These are phyloP conservation scores for Entelexis paramagnoliae DNA, from an alignment of 1,139 yeast species.

Conservation along the genomic window DNA sequence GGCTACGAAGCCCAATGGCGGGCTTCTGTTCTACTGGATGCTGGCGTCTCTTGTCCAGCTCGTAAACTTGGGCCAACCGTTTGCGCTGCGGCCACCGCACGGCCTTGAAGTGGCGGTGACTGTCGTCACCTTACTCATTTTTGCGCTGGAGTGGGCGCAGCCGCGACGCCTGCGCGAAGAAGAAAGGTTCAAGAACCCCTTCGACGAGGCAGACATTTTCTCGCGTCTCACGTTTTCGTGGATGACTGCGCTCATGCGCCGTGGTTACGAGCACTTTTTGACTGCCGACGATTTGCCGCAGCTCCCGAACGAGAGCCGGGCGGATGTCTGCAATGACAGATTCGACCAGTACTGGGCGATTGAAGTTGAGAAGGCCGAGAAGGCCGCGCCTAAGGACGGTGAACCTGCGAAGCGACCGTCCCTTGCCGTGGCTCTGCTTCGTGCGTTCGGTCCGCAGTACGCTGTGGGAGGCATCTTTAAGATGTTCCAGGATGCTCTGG, in stretches of 20 bases:
- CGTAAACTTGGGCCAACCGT: conserved; percentile 1
- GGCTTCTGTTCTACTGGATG: conserved; percentile 69
- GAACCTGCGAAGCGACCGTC: conserved; percentile 43
- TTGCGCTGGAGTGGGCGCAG: conserved; percentile 17
- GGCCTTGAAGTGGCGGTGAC: neutral
- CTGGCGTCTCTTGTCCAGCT: conserved; percentile 26
- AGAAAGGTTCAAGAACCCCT: conserved; percentile 40
- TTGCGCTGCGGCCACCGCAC: neutral
- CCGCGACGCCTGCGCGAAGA: conserved; percentile 16
- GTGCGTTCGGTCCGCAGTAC: conserved; percentile 64
- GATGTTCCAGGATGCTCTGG: conserved; percentile 63
- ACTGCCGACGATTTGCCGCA: conserved; percentile 72
- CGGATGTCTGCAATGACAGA: conserved; percentile 32
- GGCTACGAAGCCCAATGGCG: conserved; percentile 54
- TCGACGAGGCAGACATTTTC: conserved; percentile 73
- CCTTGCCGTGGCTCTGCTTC: conserved; percentile 48
- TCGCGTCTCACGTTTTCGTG: conserved; percentile 73
- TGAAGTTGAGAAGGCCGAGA: conserved; percentile 32
- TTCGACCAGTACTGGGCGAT: conserved; percentile 56
- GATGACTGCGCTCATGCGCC: conserved; percentile 86
- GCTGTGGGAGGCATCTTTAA: conserved; percentile 69
- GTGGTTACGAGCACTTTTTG: conserved; percentile 65
- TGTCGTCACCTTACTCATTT: neutral
- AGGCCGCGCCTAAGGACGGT: neutral
- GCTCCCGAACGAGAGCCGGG: conserved; percentile 56